These are phyloP conservation scores for Harringtonia aguacate DNA, from an alignment of 2,329 filamentous ascomycete genomes.

Conservation along the genomic window DNA sequence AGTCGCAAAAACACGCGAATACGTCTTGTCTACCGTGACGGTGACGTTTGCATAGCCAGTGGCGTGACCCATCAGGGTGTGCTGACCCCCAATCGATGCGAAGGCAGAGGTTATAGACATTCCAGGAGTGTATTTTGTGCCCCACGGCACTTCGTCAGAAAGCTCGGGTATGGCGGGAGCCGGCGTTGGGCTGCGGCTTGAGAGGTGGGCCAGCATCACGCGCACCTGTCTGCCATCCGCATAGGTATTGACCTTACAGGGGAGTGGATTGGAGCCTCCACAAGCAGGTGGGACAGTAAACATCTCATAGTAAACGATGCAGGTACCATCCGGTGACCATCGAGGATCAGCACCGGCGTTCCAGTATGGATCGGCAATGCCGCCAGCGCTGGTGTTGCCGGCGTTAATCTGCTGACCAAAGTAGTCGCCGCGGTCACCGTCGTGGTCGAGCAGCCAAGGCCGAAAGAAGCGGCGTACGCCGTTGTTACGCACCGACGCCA, in stretches of 20 bases:
- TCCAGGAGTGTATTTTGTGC: not conserved
- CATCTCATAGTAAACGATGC: constrained; percentile 30
- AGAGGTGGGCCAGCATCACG: not conserved
- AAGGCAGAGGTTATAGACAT: not conserved
- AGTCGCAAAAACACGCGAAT: too few species aligned
- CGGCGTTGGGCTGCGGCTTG: not conserved
- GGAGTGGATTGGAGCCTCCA: constrained; percentile 29
- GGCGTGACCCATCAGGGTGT: not conserved
- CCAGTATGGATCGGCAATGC: constrained; percentile 34
- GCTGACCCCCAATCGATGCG: not conserved
- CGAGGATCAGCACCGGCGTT: constrained; percentile 34
- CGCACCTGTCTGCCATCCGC: not conserved
- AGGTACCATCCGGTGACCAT: constrained; percentile 28
- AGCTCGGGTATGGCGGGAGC: not conserved
- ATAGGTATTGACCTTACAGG: constrained; percentile 15
- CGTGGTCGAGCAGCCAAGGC: constrained; percentile 28
- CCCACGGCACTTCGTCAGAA: not conserved
- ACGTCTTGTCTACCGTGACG: too few species aligned
- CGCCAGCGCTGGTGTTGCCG: constrained; percentile 18
- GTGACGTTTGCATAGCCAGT: not conserved
- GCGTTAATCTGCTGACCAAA: constrained; percentile 31
- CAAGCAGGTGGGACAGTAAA: constrained; percentile 27
- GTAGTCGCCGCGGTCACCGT: constrained; percentile 33
- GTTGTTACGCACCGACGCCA: constrained; percentile 33
- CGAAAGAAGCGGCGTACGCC: constrained; percentile 33